These are phyloP conservation scores for Rhizophora apiculata DNA, from an alignment of 345 rosid genomes.

Conservation along the genomic window DNA sequence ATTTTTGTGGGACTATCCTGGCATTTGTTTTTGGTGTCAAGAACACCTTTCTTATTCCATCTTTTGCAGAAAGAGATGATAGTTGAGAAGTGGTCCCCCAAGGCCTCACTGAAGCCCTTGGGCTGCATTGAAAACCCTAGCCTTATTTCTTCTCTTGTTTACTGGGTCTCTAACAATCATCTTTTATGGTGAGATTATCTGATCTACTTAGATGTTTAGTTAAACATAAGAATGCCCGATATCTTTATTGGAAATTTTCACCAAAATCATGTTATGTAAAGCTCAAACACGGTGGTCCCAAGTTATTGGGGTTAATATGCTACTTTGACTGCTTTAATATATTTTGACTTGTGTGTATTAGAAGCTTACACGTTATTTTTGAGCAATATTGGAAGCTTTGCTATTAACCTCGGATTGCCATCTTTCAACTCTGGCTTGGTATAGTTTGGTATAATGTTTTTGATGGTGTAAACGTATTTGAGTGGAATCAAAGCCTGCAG, in stretches of 20 bases:
- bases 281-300: conserved; percentile 68
- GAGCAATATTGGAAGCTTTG: not conserved
- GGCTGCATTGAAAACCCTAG: conserved; percentile 29
- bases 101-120: conserved; percentile 26
- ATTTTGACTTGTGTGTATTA: conserved; percentile 30
- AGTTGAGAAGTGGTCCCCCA: conserved; percentile 80
- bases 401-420: not conserved
- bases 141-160: conserved; percentile 15
- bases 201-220: conserved; percentile 18
- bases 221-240: conserved; percentile 55
- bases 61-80: conserved; percentile 27
- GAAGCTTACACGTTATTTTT: not conserved
- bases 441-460: not conserved
- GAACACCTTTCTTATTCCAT: conserved; percentile 18
- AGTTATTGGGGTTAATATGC: conserved; percentile 20
- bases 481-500: too few species aligned
- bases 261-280: conserved; percentile 48
- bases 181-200: conserved; percentile 34
- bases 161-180: conserved; percentile 24
- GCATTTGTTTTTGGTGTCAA: conserved; percentile 14
- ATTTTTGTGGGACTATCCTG: conserved; percentile 30
- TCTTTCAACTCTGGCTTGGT: not conserved
- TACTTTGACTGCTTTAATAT: conserved; percentile 26
- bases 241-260: conserved; percentile 49
- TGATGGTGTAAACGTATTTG: too few species aligned